phyloP scores from a whole-genome alignment of 2,329 filamentous ascomycete species.

The Colletotrichum eleusines region DNA sequence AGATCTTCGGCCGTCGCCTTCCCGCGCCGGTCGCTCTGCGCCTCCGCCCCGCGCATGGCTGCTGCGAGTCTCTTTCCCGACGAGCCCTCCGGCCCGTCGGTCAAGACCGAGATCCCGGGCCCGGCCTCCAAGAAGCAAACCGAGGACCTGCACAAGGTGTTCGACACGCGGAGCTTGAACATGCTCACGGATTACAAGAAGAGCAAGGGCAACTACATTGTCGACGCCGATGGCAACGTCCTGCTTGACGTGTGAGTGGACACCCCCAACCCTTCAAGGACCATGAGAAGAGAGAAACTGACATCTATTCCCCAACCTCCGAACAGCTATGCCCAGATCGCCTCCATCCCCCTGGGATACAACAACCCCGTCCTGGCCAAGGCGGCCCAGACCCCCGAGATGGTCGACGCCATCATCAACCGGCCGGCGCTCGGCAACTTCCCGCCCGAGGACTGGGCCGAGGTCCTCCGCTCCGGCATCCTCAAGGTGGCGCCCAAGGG shows the following conservation, averaged over 20 bases:
- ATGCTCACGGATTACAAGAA: slow-evolving; percentile 82
- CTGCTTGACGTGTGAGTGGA: slow-evolving; percentile 75
- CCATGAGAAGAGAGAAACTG: neutral
- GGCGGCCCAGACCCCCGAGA: slow-evolving; percentile 80
- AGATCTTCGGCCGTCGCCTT: slow-evolving; percentile 13
- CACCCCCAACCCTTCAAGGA: no score
- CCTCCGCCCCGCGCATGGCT: slow-evolving; percentile 36
- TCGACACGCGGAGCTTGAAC: slow-evolving; percentile 88
- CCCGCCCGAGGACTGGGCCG: slow-evolving; percentile 85
- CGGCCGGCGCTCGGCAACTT: slow-evolving; percentile 92
- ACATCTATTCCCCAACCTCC: neutral
- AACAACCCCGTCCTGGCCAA: slow-evolving; percentile 84
- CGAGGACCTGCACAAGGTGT: slow-evolving; percentile 79
- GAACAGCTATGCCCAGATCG: slow-evolving; percentile 85
- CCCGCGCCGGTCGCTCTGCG: slow-evolving; percentile 35
- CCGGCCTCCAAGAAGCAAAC: slow-evolving; percentile 78
- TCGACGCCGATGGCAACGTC: slow-evolving; percentile 77
- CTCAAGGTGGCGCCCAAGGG: slow-evolving; percentile 87
- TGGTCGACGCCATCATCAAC: slow-evolving; percentile 86
- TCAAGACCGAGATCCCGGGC: slow-evolving; percentile 77
- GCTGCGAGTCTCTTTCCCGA: slow-evolving; percentile 54
- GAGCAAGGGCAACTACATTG: slow-evolving; percentile 84
- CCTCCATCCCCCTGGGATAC: slow-evolving; percentile 92
- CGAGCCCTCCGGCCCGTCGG: slow-evolving; percentile 64
- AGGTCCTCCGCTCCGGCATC: slow-evolving; percentile 82